These are phyloP conservation scores for Syzygium malaccense DNA, from an alignment of 441 rosid genomes.

Conservation along the genomic window DNA sequence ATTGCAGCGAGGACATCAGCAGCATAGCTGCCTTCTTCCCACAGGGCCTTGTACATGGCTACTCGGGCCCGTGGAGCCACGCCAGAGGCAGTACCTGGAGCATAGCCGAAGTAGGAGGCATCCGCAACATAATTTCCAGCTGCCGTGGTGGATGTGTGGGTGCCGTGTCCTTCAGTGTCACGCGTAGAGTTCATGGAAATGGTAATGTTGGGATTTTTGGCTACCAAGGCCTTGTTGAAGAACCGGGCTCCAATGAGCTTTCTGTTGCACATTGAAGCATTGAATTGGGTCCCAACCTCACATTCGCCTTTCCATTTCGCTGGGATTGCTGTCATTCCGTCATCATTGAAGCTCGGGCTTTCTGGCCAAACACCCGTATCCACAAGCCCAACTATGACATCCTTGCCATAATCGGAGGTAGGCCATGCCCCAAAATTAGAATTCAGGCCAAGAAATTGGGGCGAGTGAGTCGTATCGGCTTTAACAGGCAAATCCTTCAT, in stretches of 20 bases:
- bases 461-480: neutral
- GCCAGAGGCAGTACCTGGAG: constrained; percentile 23
- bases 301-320: neutral
- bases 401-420: neutral
- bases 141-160: constrained; percentile 33
- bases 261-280: neutral
- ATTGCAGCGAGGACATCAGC: constrained; percentile 19
- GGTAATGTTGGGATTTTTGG: constrained; percentile 25
- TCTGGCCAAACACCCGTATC: neutral
- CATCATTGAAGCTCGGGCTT: neutral
- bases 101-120: constrained; percentile 29
- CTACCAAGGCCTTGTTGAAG: constrained; percentile 2
- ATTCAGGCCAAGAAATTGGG: neutral
- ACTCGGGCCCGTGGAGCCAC: constrained; percentile 26
- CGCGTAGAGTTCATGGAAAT: constrained; percentile 31
- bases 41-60: constrained; percentile 27
- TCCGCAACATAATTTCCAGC: constrained; percentile 19
- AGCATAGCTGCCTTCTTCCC: constrained; percentile 8
- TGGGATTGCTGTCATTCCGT: neutral
- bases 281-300: neutral
- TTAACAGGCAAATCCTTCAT: neutral
- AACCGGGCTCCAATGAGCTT: neutral
- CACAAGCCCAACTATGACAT: neutral
- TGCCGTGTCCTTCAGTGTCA: constrained; percentile 29
- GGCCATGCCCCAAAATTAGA: neutral